Conservation (phyloP, 2,329 filamentous ascomycete species). For the Trichoderma sp. region DNA sequence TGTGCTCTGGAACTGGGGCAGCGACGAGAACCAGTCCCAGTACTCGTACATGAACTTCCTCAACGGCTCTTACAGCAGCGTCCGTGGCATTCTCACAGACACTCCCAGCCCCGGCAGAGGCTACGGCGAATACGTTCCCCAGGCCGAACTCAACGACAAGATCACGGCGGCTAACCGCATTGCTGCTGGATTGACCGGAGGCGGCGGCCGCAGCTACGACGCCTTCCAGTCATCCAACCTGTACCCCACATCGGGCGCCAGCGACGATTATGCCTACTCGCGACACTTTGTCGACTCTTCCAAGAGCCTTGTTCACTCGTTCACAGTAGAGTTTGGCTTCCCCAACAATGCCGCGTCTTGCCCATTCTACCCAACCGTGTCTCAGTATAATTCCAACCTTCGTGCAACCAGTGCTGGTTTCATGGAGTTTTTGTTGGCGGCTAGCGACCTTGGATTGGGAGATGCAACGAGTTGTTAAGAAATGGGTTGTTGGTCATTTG, state of each 20-base stretch:
- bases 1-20: conserved; percentile 60
- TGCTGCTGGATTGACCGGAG: conserved; percentile 36
- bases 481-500: neutral
- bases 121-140: conserved; percentile 50
- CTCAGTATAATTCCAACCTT: conserved; percentile 47
- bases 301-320: conserved; percentile 44
- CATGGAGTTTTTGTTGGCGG: conserved; percentile 48
- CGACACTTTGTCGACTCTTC: conserved; percentile 41
- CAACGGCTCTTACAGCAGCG: conserved; percentile 54
- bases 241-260: conserved; percentile 50
- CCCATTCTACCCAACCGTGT: conserved; percentile 49
- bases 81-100: conserved; percentile 48
- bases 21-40: conserved; percentile 53
- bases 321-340: conserved; percentile 51
- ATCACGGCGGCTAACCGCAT: conserved; percentile 45
- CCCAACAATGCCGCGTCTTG: conserved; percentile 31
- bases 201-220: conserved; percentile 34
- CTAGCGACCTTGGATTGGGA: neutral
- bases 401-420: conserved; percentile 48
- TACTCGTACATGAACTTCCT: conserved; percentile 52
- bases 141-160: conserved; percentile 41
- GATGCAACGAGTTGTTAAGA: conserved; percentile 6
- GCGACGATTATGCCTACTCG: conserved; percentile 50
- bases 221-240: conserved; percentile 44
- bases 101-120: conserved; percentile 36